A percentile compares a stretch with the other conserved stretches of the same genome.
phyloP scores from a whole-genome alignment of 495 filamentous ascomycete genomes.

The Hypoxylon fragiforme region DNA sequence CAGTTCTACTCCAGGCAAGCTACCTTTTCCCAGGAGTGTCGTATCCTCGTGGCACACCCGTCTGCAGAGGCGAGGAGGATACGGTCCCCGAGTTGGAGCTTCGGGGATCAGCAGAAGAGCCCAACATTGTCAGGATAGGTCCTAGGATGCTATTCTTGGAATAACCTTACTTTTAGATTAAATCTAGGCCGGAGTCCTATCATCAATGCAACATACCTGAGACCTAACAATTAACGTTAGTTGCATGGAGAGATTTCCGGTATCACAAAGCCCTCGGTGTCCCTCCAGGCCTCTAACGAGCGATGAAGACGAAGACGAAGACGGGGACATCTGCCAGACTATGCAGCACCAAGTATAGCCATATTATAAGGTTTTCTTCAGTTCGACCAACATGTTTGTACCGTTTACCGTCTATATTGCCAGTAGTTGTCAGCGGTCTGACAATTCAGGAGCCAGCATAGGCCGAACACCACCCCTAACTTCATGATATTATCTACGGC shows the following conservation, averaged over 20 bases:
- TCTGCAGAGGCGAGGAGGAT: slow-evolving; percentile 19
- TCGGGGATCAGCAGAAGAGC: slow-evolving; percentile 20
- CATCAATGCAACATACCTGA: slow-evolving; percentile 11
- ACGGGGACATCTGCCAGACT: background rate
- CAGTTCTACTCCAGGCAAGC: slow-evolving; percentile 13
- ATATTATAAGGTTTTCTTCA: too few species aligned
- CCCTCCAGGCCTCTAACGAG: background rate
- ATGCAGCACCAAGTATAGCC: background rate
- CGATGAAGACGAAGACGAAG: background rate
- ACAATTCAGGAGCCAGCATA: background rate
- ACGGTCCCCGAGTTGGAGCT: slow-evolving; percentile 19
- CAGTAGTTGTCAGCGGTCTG: background rate
- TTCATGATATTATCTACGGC: background rate
- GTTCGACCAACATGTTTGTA: background rate
- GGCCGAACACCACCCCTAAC: background rate
- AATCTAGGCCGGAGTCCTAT: slow-evolving; percentile 17
- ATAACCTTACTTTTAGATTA: slow-evolving; percentile 25
- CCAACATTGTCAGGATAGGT: slow-evolving; percentile 4
- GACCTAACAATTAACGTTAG: background rate
- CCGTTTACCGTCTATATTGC: background rate
- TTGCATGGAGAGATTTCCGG: background rate
- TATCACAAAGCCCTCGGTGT: background rate
- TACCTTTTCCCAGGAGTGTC: slow-evolving; percentile 19
- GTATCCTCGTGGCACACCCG: slow-evolving; percentile 8
- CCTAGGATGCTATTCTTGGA: slow-evolving; percentile 24